phyloP scores from a whole-genome alignment of 331 rosid species.

The Arachis monticola region DNA sequence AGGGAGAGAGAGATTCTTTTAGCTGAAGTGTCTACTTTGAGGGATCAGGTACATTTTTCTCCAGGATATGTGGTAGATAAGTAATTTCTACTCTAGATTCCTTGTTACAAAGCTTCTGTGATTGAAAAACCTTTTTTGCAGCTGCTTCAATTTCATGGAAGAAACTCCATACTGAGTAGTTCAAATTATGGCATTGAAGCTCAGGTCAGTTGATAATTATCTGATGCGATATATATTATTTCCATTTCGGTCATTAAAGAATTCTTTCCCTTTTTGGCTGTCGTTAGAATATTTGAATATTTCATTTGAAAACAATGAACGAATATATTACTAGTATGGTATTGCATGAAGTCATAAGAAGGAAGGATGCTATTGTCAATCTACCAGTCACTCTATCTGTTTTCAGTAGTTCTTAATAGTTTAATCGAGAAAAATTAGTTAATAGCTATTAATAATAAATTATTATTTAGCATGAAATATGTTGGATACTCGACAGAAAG shows the following conservation, averaged over 20 bases:
- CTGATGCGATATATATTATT: slow-evolving; percentile 28
- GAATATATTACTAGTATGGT: slow-evolving; percentile 11
- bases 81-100: slow-evolving; percentile 22
- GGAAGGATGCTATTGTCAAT: no score
- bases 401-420: no score
- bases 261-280: slow-evolving; percentile 18
- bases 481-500: background rate
- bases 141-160: slow-evolving; percentile 78
- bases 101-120: slow-evolving; percentile 36
- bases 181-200: slow-evolving; percentile 52
- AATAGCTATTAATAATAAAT: no score
- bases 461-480: background rate
- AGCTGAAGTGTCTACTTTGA: slow-evolving; percentile 66
- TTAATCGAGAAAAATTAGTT: no score
- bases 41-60: slow-evolving; percentile 79
- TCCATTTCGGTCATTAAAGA: background rate
- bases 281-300: background rate
- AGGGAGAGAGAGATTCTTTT: slow-evolving; percentile 90
- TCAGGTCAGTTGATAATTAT: slow-evolving; percentile 55
- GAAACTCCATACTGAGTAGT: slow-evolving; percentile 48
- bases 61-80: slow-evolving; percentile 22
- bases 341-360: background rate
- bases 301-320: background rate
- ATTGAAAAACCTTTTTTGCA: slow-evolving; percentile 45
- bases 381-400: no score